Conservation (phyloP, 352 stramenopile species). For the Globisporangium recalcitrans region DNA sequence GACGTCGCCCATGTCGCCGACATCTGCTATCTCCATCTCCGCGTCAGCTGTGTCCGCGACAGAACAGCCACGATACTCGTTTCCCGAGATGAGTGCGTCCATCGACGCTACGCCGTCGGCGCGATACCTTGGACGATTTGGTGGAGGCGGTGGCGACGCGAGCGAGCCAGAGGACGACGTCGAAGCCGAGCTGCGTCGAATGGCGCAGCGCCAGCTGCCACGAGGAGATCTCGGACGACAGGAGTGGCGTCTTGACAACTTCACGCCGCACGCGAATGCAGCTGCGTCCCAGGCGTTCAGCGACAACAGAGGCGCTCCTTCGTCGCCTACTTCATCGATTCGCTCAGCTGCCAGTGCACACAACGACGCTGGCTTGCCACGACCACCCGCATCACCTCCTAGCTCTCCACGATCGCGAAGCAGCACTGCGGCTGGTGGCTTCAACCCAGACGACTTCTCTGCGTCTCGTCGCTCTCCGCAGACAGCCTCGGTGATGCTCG, state of each 20-base stretch:
- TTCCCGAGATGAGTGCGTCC: slow-evolving; percentile 77
- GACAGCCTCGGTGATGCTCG: slow-evolving; percentile 15
- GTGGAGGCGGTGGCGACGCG: slow-evolving; percentile 9
- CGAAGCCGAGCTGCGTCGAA: slow-evolving; percentile 67
- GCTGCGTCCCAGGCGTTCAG: slow-evolving; percentile 17
- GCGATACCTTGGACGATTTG: slow-evolving; percentile 67
- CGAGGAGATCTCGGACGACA: slow-evolving; percentile 69
- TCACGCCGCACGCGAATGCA: slow-evolving; percentile 21
- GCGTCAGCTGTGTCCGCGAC: slow-evolving; percentile 77
- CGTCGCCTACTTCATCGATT: slow-evolving; percentile 41
- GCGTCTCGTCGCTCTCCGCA: slow-evolving; percentile 27
- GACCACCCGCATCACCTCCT: slow-evolving; percentile 51
- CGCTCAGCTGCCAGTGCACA: slow-evolving; percentile 27
- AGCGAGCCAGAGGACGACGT: slow-evolving; percentile 62
- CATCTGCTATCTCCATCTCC: slow-evolving; percentile 70
- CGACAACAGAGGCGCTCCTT: slow-evolving; percentile 18
- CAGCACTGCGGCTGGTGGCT: slow-evolving; percentile 17
- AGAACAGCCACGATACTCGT: slow-evolving; percentile 60
- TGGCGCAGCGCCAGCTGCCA: slow-evolving; percentile 73
- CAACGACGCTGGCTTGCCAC: slow-evolving; percentile 34
- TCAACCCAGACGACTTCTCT: slow-evolving; percentile 25
- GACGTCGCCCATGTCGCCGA: slow-evolving; percentile 55
- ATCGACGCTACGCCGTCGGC: slow-evolving; percentile 71
- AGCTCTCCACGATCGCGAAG: slow-evolving; percentile 55
- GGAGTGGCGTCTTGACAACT: slow-evolving; percentile 72